These are phyloP conservation scores for Phytophthora chlamydospora DNA, from an alignment of 352 stramenopile species.

Conservation along the genomic window DNA sequence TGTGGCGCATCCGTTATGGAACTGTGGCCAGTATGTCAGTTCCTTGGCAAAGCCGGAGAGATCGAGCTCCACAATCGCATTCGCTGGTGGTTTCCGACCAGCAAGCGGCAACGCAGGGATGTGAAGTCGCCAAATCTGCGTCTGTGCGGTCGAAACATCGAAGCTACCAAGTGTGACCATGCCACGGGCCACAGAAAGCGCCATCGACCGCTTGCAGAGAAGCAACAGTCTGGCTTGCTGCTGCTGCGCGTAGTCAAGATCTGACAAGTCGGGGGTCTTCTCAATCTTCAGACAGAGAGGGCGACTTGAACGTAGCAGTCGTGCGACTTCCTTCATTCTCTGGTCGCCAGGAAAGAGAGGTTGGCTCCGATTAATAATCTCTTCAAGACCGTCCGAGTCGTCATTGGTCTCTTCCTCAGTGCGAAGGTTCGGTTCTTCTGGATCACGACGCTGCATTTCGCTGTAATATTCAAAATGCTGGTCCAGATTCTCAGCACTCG, in stretches of 20 bases:
- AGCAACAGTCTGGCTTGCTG: constrained; percentile 96
- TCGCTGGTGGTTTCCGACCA: constrained; percentile 93
- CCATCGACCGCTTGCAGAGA: constrained; percentile 94
- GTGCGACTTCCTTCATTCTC: constrained; percentile 82
- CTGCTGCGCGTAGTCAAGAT: constrained; percentile 77
- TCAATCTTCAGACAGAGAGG: constrained; percentile 77
- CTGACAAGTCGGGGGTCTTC: constrained; percentile 65
- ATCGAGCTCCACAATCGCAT: constrained; percentile 94
- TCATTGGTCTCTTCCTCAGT: constrained; percentile 25
- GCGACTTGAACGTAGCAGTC: constrained; percentile 76
- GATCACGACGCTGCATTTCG: constrained; percentile 19
- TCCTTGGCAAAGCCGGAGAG: constrained; percentile 90
- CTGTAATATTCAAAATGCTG: constrained; percentile 12
- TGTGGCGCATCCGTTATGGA: constrained; percentile 98
- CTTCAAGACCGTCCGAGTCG: constrained; percentile 67
- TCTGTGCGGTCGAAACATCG: constrained; percentile 63
- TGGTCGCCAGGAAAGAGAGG: constrained; percentile 74
- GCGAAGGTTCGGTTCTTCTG: background rate
- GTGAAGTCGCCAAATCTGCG: constrained; percentile 85
- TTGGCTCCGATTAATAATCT: constrained; percentile 60
- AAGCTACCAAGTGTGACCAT: constrained; percentile 97
- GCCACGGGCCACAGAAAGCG: constrained; percentile 92
- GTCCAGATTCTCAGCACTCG: constrained; percentile 14
- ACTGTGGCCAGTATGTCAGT: constrained; percentile 96
- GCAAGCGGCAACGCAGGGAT: constrained; percentile 94